Evolutionary conservation across 139 green algal species (phyloP), one percentile per base, ranked within the genome.

Genomic region (Chlamydomonas asymmetrica): DNA sequence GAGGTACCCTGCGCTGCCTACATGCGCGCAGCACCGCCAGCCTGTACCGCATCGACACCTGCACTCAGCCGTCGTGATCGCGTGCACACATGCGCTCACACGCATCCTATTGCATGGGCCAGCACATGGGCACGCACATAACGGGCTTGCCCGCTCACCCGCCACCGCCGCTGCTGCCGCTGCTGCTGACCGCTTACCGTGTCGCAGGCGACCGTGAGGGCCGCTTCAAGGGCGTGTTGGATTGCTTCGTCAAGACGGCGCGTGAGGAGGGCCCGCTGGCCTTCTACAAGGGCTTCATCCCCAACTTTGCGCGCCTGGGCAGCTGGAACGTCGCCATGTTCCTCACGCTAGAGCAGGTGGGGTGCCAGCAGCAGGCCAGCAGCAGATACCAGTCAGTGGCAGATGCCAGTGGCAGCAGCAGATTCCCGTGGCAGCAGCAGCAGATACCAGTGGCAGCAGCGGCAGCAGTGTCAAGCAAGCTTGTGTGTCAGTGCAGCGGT

Each of bases 241-340:
- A 99, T 82, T 96, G 91, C 85, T 98, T 98, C 77, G 82, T 92
- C 13, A 97, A 99, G 86, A 98, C 94, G 0, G 79, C 92, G 16
- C 84, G 80, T 34, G 80, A 90, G 0, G 95, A 97, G 64, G 95
- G 95, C 9, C 22, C 94, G n/a, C 48, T 86, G 20, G 94, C 94
- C 16, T 99, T 99, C 77, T 99, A 99, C 89, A 97, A 97, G 71
- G 96, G 96, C 38, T 99, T 99, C 82, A 67, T 93, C 10, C 92
- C 94, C 64, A 99, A 99, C 83, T 97, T 98, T 80, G 84, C 75
- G 3, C 85, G 92, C 50, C 76, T 97, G 57, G 92, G 92, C 16
- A 88, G 86, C 31, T 98, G 94, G 93, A 98, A 98, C 78, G 89
- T 97, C 1, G 87, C 88, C 65, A 98, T 99, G 95, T 99, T 99